These are phyloP conservation scores for Paramecium tetraurelia DNA, from an alignment of 73 alveolate genomes.

Conservation along the genomic window DNA sequence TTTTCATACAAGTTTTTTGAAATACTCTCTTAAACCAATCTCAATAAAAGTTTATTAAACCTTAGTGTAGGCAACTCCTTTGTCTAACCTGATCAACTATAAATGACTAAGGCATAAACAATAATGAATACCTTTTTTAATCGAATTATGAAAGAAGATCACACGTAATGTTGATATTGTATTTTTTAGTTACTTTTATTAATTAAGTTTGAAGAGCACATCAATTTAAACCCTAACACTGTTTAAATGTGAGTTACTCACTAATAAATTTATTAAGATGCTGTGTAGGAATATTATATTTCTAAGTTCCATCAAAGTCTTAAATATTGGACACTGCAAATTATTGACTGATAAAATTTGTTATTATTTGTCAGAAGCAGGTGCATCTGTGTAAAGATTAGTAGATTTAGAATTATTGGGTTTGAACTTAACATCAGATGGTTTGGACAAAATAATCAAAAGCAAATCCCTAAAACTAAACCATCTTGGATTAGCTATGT, in stretches of 20 bases:
- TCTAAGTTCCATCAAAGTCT: not conserved
- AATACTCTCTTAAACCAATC: not conserved
- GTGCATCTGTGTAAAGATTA: not conserved
- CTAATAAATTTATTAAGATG: not conserved
- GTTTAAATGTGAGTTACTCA: not conserved
- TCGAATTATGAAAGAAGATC: constrained; percentile 26
- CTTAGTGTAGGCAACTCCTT: not conserved
- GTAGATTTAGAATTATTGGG: constrained; percentile 7
- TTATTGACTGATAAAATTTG: not conserved
- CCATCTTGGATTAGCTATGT: not conserved
- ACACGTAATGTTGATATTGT: not conserved
- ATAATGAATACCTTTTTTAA: constrained; percentile 4
- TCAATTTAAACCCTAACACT: not conserved
- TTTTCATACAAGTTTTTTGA: constrained; percentile 11
- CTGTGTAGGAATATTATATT: not conserved
- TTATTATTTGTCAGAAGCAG: not conserved
- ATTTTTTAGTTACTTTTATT: not conserved
- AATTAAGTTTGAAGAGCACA: not conserved
- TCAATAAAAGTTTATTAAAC: not conserved
- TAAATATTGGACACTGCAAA: constrained; percentile 36
- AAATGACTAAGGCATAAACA: not conserved
- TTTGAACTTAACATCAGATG: not conserved
- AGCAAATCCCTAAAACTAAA: not conserved
- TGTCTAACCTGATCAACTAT: not conserved
- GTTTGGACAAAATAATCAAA: not conserved